Evolutionary conservation across 176 grass and related monocot genomes (phyloP).

Genomic region (Musa beccarii): DNA sequence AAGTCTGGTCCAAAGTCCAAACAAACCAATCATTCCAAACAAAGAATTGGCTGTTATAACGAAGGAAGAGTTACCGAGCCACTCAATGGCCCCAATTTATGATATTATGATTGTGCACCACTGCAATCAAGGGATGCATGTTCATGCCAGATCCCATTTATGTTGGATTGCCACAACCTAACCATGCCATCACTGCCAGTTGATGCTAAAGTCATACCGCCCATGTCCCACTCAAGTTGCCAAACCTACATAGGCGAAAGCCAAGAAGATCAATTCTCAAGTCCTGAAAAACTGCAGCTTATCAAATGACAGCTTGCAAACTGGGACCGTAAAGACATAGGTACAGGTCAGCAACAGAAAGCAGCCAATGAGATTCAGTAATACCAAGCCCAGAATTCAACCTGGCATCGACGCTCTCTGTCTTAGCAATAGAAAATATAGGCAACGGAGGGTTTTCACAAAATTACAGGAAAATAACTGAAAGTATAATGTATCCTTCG

Average conservation of each 20-base stretch:
- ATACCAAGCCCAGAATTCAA: too few relatives aligned
- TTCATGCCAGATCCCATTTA: constrained; percentile 89
- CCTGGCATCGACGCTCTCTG: too few relatives aligned
- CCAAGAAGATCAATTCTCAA: background rate
- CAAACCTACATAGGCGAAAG: constrained; percentile 40
- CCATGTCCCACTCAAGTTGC: constrained; percentile 92
- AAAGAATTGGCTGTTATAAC: too few relatives aligned
- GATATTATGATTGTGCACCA: background rate
- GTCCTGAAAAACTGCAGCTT: background rate
- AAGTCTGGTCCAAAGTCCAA: too few relatives aligned
- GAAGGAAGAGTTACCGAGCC: background rate
- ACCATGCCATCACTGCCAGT: constrained; percentile 69
- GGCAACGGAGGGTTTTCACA: too few relatives aligned
- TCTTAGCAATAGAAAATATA: too few relatives aligned
- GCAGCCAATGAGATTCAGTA: too few relatives aligned
- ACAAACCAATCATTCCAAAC: too few relatives aligned
- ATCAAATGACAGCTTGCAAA: background rate
- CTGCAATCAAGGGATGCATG: constrained; percentile 60
- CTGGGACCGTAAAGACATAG: background rate
- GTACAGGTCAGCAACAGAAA: background rate
- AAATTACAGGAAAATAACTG: background rate
- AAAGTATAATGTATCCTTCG: background rate
- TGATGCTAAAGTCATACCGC: constrained; percentile 87
- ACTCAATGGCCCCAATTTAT: background rate
- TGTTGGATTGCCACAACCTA: constrained; percentile 76